These are phyloP conservation scores for Beta vulgaris DNA, from an alignment of 148 eudicot species.

Conservation along the genomic window DNA sequence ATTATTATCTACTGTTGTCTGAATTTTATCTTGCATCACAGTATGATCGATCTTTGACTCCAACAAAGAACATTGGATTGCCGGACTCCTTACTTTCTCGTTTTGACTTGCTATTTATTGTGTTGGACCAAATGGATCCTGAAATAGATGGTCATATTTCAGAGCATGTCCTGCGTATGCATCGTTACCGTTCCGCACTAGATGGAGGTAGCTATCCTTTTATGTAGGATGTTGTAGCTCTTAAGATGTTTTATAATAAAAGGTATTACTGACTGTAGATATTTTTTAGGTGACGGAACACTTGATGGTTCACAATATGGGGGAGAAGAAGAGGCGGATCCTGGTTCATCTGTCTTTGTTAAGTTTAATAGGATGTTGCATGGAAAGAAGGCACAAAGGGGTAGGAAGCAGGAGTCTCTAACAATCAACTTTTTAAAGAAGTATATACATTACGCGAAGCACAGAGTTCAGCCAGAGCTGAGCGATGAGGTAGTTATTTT, in stretches of 20 bases:
- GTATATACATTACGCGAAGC: slow-evolving; percentile 93
- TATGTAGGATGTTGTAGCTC: not conserved
- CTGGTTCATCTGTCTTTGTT: slow-evolving; percentile 66
- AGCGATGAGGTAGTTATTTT: slow-evolving; percentile 78
- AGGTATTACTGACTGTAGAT: slow-evolving; percentile 10
- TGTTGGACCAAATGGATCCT: slow-evolving; percentile 99
- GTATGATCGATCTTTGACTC: slow-evolving; percentile 98
- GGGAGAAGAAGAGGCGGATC: slow-evolving; percentile 69
- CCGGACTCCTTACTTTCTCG: slow-evolving; percentile 98
- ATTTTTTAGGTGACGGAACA: slow-evolving; percentile 54
- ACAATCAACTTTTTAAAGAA: slow-evolving; percentile 90
- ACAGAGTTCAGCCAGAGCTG: slow-evolving; percentile 91
- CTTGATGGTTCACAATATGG: slow-evolving; percentile 64
- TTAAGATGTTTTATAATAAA: not conserved
- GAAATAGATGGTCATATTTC: slow-evolving; percentile 87
- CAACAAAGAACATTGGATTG: slow-evolving; percentile 96
- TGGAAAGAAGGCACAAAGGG: slow-evolving; percentile 62
- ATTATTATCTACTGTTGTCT: not conserved
- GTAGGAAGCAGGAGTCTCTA: slow-evolving; percentile 68
- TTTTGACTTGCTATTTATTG: slow-evolving; percentile 92
- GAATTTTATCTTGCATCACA: slow-evolving; percentile 32
- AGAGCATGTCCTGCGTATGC: slow-evolving; percentile 98
- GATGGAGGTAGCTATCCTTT: slow-evolving; percentile 68
- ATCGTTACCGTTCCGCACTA: slow-evolving; percentile 69
- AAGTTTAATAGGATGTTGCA: slow-evolving; percentile 89